Base-by-base conservation (phyloP, 345 rosid species). In the Bruguiera gymnorhiza region DNA sequence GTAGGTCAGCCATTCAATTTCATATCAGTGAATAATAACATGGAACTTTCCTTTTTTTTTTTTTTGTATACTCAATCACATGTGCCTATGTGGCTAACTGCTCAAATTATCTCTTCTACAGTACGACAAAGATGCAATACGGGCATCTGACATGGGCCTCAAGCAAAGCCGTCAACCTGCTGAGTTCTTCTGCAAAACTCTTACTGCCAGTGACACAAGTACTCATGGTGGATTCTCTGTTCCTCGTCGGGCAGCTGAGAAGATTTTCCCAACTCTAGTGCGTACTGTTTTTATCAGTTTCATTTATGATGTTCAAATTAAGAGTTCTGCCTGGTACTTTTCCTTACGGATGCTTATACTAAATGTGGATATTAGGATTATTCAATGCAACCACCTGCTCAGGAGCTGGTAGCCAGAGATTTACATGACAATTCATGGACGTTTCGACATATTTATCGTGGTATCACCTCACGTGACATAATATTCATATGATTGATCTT, bases 201-300 rank as follows among this genome's bases (percentile, higher is more conserved):
- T 94, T 55, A 94, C 98, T 16, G 98, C 97, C 15, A 94, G 98
- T 67, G 97, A 94, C 72, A 94, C 97, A 24, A 94, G 98, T 74
- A 91, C 97, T 31, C 98, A 91, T 32, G 97, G 98, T 68, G 98
- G 98, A 39, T 94, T 94, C 77, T 94, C 96, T 52, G 98, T 94
- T 34, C 97, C 98, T 32, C 96, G 98, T 10, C 86, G 98, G 74
- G 90, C 98, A 59, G 98, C 98, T 46, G 98, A 94, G 86, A 94
- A 91, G 80, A 91, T 91, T 50, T 94, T 94, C 77, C 98, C 98
- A 39, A 81, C 90, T 74, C 92, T 94, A 56, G 98, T 94, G 74
- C 26, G 89, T 83, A 56, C 31, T 30, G 1, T 50, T 27, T 68
- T 68, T 64, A 27, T 19, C 57, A 37, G 69, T 8, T 48, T 29